These are phyloP conservation scores for Hippophae rhamnoides DNA, from an alignment of 306 rosid genomes.

Conservation along the genomic window DNA sequence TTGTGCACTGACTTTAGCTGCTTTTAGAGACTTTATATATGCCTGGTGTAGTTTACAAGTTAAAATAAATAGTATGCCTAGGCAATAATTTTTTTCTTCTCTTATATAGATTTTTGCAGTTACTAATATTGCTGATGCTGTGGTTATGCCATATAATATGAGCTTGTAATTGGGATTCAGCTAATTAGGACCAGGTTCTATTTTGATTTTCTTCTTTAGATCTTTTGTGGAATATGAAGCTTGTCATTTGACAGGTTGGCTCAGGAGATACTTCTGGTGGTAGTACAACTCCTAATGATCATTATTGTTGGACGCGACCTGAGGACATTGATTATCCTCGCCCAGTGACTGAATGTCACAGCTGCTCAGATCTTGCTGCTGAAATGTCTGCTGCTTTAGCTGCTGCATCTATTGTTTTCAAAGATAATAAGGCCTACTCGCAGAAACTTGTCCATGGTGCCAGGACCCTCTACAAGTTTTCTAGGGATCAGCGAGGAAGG, in stretches of 20 bases:
- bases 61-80: too few relatives aligned
- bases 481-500: constrained; percentile 68
- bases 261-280: constrained; percentile 71
- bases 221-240: too few relatives aligned
- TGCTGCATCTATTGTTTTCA: constrained; percentile 90
- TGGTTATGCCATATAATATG: neutral
- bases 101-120: neutral
- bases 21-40: too few relatives aligned
- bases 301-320: constrained; percentile 97
- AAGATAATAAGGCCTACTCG: constrained; percentile 90
- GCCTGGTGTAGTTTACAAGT: too few relatives aligned
- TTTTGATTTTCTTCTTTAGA: too few relatives aligned
- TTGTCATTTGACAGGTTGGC: constrained; percentile 56
- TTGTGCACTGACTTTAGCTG: too few relatives aligned
- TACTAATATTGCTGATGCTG: constrained; percentile 1
- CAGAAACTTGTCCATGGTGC: constrained; percentile 98
- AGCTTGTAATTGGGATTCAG: too few relatives aligned
- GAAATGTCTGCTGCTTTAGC: constrained; percentile 98
- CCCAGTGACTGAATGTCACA: constrained; percentile 49
- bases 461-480: constrained; percentile 56
- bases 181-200: too few relatives aligned
- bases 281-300: constrained; percentile 69
- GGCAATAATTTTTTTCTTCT: too few relatives aligned
- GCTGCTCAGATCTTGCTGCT: constrained; percentile 80
- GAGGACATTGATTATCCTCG: constrained; percentile 86